Evolutionary conservation across 495 filamentous ascomycete genomes (phyloP).

Genomic region (Tuber magnatum): DNA sequence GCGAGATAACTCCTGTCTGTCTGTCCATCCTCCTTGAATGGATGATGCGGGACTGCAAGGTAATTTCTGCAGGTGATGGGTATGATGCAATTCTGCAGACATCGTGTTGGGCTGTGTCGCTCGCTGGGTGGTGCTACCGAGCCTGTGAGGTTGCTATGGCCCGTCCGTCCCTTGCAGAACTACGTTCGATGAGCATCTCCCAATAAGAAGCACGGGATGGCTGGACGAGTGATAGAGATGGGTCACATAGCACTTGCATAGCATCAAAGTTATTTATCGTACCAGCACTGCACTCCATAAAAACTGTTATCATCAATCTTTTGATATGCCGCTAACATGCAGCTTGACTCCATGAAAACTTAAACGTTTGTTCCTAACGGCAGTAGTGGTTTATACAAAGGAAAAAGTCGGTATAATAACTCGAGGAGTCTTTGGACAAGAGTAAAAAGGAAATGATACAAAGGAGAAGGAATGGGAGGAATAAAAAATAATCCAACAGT

Average conservation of each 20-base stretch:
- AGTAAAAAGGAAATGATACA: conserved; percentile 22
- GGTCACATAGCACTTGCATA: neutral
- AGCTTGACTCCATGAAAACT: conserved; percentile 6
- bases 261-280: neutral
- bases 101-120: neutral
- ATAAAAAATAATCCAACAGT: neutral
- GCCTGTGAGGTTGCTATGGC: neutral
- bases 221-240: neutral
- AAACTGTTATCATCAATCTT: conserved; percentile 13
- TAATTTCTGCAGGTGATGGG: no score
- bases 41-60: neutral
- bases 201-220: neutral
- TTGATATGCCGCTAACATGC: neutral
- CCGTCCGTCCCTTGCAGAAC: neutral
- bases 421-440: conserved; percentile 18
- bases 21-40: neutral
- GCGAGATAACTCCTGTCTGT: neutral
- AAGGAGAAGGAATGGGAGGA: conserved; percentile 9
- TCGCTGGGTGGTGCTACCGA: neutral
- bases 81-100: neutral
- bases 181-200: neutral
- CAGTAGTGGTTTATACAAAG: conserved; percentile 1
- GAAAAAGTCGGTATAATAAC: conserved; percentile 20
- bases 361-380: neutral
- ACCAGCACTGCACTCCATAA: neutral